phyloP scores from a whole-genome alignment of 495 filamentous ascomycete genomes.

The Lasiosphaeria ovina region DNA sequence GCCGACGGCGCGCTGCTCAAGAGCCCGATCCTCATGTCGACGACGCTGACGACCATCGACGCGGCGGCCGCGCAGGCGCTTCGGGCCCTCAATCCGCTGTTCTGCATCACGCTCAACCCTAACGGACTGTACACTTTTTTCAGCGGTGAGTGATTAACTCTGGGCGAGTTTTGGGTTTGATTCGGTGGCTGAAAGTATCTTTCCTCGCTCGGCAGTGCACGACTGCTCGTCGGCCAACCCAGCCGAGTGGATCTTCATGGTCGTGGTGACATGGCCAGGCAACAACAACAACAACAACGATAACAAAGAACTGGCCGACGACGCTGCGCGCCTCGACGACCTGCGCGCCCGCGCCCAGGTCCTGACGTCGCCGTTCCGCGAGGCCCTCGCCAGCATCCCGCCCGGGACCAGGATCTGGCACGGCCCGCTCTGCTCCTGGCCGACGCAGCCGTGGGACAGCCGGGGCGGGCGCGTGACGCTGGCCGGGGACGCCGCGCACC shows the following conservation, averaged over 20 bases:
- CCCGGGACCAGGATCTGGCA: constrained; percentile 20
- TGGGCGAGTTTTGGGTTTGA: background rate
- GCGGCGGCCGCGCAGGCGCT: constrained; percentile 18
- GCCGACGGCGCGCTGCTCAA: background rate
- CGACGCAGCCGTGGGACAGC: constrained; percentile 41
- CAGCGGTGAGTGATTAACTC: constrained; percentile 13
- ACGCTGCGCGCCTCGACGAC: constrained; percentile 12
- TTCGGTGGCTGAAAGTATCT: background rate
- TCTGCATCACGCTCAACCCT: constrained; percentile 30
- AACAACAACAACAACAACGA: constrained; percentile 13
- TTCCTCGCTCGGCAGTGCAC: constrained; percentile 13
- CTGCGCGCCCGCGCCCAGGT: constrained; percentile 9
- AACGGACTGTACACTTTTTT: constrained; percentile 26
- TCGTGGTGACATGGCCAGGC: constrained; percentile 22
- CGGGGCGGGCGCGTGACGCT: constrained; percentile 41
- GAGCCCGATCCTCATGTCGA: background rate
- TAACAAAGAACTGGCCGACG: constrained; percentile 6
- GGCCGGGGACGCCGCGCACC: constrained; percentile 52
- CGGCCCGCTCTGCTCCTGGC: constrained; percentile 25
- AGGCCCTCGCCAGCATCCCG: constrained; percentile 20
- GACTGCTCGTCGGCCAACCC: constrained; percentile 20
- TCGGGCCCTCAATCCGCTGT: constrained; percentile 27
- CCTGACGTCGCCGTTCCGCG: constrained; percentile 22
- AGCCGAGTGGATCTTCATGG: constrained; percentile 25
- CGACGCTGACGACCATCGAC: background rate